Evolutionary conservation across 2,329 filamentous ascomycete genomes (phyloP), one percentile per base, ranked within the genome.

Genomic region (Pyrenochaeta sp.): DNA sequence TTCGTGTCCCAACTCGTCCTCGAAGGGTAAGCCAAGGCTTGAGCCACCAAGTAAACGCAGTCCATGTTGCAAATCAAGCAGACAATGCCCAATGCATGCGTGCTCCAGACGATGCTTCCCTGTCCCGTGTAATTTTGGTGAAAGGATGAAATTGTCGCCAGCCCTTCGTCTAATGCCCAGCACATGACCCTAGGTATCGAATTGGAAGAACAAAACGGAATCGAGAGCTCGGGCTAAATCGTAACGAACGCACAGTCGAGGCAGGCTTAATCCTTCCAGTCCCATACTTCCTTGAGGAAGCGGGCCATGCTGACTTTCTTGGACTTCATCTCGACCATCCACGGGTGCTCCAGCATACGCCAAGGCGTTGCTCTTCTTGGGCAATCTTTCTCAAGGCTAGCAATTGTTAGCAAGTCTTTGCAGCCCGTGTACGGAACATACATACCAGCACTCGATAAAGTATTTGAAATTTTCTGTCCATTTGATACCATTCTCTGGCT

Each of bases 381-480:
- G 17, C 91, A 88, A 66, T 97, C 92, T 79, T 99, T 99, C 77
- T 99, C 95, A 52, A 99, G 85, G 79, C 95, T 98, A 51, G 44
- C 30, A 17, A 1, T 27, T 15, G 58, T 76, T 61, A 77, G 72
- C 54, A 41, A 30, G 3, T n/a, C n/a, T 42, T 15, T 14, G 12
- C n/a, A 14, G 17, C 15, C 27, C 43, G 10, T 31, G 15, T 40
- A 12, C n/a, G n/a, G 21, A 27, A 23, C 39, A 15, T 49, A 88
- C 91, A 74, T 85, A 98, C 94, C 95, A 98, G 86, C 93, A 97
- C 79, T 97, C 93, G 68, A 99, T 97, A 69, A 99, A 99, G 75
- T 97, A 97, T 77, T 99, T 99, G 79, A 99, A 98, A 72, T 91
- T 96, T 66, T 96, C 91, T 66, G 91, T 96, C 95, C 95, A 99